Evolutionary conservation across 495 filamentous ascomycete genomes (phyloP).

Genomic region (Cercophora sp.): DNA sequence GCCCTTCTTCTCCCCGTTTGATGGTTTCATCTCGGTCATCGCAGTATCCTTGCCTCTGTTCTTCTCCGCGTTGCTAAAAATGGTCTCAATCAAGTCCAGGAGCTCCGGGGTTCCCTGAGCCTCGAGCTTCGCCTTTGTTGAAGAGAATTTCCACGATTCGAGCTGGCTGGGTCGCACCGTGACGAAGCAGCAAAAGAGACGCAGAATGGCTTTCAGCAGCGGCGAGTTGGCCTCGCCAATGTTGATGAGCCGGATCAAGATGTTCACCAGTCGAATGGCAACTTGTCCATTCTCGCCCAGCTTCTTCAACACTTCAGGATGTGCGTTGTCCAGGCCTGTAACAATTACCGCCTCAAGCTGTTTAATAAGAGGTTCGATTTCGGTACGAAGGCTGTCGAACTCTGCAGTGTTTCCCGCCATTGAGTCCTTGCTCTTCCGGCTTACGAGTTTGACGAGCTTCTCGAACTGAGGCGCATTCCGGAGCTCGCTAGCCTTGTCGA

Average conservation of each 20-base stretch:
- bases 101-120: slow-evolving; percentile 64
- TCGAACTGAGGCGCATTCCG: slow-evolving; percentile 11
- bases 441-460: slow-evolving; percentile 3
- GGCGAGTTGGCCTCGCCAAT: slow-evolving; percentile 60
- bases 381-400: slow-evolving; percentile 12
- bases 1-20: slow-evolving; percentile 3
- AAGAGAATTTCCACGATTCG: slow-evolving; percentile 64
- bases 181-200: slow-evolving; percentile 60
- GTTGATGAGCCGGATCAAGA: slow-evolving; percentile 61
- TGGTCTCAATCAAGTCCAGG: slow-evolving; percentile 39
- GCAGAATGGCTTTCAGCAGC: slow-evolving; percentile 61
- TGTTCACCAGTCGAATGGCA: slow-evolving; percentile 54
- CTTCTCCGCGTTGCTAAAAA: slow-evolving; percentile 36
- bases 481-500: too few species aligned
- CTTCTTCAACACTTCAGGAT: slow-evolving; percentile 45
- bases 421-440: slow-evolving; percentile 12
- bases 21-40: slow-evolving; percentile 8
- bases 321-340: slow-evolving; percentile 14
- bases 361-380: slow-evolving; percentile 13
- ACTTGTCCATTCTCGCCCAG: slow-evolving; percentile 38
- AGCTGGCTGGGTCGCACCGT: slow-evolving; percentile 57
- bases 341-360: slow-evolving; percentile 19
- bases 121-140: slow-evolving; percentile 56
- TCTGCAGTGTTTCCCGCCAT: slow-evolving; percentile 10
- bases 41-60: slow-evolving; percentile 22